A percentile compares a stretch with the other conserved stretches of the same genome.
Evolutionary conservation across 768 basidiomycete genomes (phyloP).

Genomic region (Suillus cothurnatus): DNA sequence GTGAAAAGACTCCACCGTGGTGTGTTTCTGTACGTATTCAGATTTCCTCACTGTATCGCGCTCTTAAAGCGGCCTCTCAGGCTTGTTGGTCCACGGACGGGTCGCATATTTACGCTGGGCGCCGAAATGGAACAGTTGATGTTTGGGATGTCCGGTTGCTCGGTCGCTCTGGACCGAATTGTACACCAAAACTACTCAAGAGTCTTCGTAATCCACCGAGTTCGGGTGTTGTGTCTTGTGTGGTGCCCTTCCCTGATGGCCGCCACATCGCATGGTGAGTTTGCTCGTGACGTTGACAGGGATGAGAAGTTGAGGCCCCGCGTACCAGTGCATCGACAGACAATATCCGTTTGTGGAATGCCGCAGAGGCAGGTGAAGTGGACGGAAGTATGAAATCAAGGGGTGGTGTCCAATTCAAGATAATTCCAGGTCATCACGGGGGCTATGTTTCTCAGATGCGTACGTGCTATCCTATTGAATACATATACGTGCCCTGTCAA

Average conservation of each 20-base stretch:
- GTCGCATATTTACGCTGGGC: conserved; percentile 84
- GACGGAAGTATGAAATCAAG: conserved; percentile 64
- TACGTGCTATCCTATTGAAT: conserved; percentile 45
- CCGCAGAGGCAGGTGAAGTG: conserved; percentile 69
- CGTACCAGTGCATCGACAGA: conserved; percentile 80
- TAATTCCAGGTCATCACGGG: conserved; percentile 94
- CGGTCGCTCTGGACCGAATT: conserved; percentile 59
- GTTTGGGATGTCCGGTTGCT: conserved; percentile 92
- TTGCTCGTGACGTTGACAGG: conserved; percentile 15
- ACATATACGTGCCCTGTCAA: conserved; percentile 21
- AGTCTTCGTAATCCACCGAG: conserved; percentile 84
- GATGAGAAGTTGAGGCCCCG: conserved; percentile 23
- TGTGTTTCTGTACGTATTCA: conserved; percentile 79
- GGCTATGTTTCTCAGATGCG: conserved; percentile 92
- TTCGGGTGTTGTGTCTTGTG: conserved; percentile 90
- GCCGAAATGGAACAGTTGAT: conserved; percentile 88
- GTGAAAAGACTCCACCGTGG: conserved; percentile 94
- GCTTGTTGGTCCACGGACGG: conserved; percentile 95
- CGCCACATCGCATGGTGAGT: conserved; percentile 87
- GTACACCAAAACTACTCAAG: conserved; percentile 77
- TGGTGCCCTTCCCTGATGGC: conserved; percentile 91
- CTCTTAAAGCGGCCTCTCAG: conserved; percentile 41
- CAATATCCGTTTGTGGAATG: conserved; percentile 94
- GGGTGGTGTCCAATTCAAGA: conserved; percentile 86
- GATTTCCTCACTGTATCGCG: conserved; percentile 7